Evolutionary conservation across 2,329 filamentous ascomycete species (phyloP).

Genomic region (Fusarium sp.): DNA sequence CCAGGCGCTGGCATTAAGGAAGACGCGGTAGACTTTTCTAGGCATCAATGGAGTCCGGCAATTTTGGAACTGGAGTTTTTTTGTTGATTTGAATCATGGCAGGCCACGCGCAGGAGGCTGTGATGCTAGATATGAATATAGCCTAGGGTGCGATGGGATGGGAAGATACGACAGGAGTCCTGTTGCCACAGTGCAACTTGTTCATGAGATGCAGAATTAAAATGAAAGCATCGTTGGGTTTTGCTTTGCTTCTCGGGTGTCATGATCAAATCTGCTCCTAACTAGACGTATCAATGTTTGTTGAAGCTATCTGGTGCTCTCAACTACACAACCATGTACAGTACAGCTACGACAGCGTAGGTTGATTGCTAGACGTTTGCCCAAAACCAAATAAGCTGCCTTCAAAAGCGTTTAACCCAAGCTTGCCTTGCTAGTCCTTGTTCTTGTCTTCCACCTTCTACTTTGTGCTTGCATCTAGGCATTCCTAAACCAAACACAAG

Average conservation of each 20-base stretch:
- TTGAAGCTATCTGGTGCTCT: slow-evolving; percentile 10
- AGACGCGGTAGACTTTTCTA: slow-evolving; percentile 31
- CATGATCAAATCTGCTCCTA: slow-evolving; percentile 18
- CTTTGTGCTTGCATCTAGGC: slow-evolving; percentile 7
- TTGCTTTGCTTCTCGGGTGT: slow-evolving; percentile 10
- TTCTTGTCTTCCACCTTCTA: slow-evolving; percentile 12
- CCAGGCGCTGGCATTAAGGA: slow-evolving; percentile 18
- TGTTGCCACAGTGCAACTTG: background rate
- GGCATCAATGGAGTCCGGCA: slow-evolving; percentile 37
- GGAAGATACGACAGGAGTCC: background rate
- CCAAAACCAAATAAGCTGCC: slow-evolving; percentile 12
- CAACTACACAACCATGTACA: slow-evolving; percentile 23
- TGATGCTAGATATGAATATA: slow-evolving; percentile 12
- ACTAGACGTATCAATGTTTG: slow-evolving; percentile 10
- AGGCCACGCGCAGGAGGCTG: slow-evolving; percentile 2
- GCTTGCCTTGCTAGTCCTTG: background rate
- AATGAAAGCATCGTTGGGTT: background rate
- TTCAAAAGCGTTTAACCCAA: slow-evolving; percentile 16
- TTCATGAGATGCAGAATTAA: slow-evolving; percentile 1
- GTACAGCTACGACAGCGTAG: slow-evolving; percentile 25
- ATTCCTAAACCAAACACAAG: slow-evolving; percentile 2
- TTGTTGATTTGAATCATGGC: slow-evolving; percentile 23
- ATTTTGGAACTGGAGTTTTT: slow-evolving; percentile 30
- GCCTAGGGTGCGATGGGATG: background rate
- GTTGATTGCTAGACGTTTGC: slow-evolving; percentile 1